A percentile compares a stretch with the other conserved stretches of the same genome.
These are phyloP conservation scores for Candida boidinii DNA, from an alignment of 805 yeast species.

Conservation along the genomic window DNA sequence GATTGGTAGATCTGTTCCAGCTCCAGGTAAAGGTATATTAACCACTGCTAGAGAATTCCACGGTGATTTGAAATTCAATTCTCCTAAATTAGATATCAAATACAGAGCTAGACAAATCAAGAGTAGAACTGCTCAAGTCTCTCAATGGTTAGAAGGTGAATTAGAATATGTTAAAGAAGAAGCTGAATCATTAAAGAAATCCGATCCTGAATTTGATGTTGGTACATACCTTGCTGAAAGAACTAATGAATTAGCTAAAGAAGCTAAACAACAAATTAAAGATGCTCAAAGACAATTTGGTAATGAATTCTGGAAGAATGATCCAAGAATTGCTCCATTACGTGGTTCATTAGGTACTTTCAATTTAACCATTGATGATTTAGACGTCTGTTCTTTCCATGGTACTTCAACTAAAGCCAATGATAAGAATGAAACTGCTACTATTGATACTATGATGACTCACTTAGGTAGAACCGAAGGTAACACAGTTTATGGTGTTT, in stretches of 20 bases:
- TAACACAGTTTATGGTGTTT: conserved; percentile 94
- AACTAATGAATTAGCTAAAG: conserved; percentile 78
- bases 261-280: conserved; percentile 74
- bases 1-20: conserved; percentile 98
- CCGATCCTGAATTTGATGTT: conserved; percentile 40
- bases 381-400: conserved; percentile 96
- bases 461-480: conserved; percentile 97
- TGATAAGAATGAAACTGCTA: conserved; percentile 94
- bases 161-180: conserved; percentile 62
- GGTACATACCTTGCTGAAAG: conserved; percentile 65
- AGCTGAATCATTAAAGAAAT: conserved; percentile 41
- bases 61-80: conserved; percentile 66
- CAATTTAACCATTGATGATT: conserved; percentile 88
- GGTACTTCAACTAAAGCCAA: conserved; percentile 99
- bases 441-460: conserved; percentile 85
- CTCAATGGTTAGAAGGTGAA: conserved; percentile 81
- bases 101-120: conserved; percentile 91
- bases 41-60: conserved; percentile 95
- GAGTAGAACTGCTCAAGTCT: conserved; percentile 68
- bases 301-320: conserved; percentile 84
- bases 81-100: conserved; percentile 78
- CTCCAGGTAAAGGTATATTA: conserved; percentile 99
- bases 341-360: conserved; percentile 95
- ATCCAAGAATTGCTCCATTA: conserved; percentile 91
- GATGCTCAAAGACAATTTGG: conserved; percentile 94